phyloP scores from a whole-genome alignment of 2,329 filamentous ascomycete species.

The Hypoxylon sp. region DNA sequence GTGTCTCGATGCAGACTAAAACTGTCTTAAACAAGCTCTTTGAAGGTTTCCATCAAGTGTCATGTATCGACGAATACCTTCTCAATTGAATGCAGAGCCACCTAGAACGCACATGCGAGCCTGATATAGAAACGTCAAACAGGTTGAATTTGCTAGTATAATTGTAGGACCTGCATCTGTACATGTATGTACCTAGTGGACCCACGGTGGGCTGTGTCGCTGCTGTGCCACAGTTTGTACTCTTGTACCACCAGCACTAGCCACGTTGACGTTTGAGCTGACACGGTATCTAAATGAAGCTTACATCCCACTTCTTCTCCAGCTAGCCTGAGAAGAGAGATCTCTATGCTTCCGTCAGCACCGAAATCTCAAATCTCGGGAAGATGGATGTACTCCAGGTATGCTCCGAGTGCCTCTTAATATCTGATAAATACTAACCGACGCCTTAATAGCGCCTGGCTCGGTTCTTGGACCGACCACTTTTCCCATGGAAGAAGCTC shows the following conservation, averaged over 20 bases:
- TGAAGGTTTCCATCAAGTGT: background rate
- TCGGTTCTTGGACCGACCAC: constrained; percentile 87
- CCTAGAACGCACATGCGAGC: no score
- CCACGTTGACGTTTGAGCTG: constrained; percentile 43
- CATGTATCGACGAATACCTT: background rate
- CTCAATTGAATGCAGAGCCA: background rate
- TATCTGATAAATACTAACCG: constrained; percentile 35
- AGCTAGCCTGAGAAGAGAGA: constrained; percentile 40
- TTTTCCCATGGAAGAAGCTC: constrained; percentile 97
- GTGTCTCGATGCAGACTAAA: background rate
- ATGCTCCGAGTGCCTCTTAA: constrained; percentile 44
- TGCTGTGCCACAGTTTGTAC: constrained; percentile 25
- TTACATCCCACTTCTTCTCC: constrained; percentile 34
- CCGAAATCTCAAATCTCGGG: constrained; percentile 35
- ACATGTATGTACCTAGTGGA: background rate
- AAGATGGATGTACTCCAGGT: constrained; percentile 57
- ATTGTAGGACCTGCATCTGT: background rate
- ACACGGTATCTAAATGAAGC: constrained; percentile 49
- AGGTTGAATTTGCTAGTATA: background rate
- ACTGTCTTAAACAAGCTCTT: no score
- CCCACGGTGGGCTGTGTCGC: constrained; percentile 1
- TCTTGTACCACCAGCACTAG: constrained; percentile 28
- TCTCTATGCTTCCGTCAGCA: constrained; percentile 39
- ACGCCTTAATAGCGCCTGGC: constrained; percentile 74
- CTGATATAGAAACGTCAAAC: no score